Evolutionary conservation across 495 filamentous ascomycete species (phyloP), one percentile per base, ranked within the genome.

Genomic region (Penicillium canariense): DNA sequence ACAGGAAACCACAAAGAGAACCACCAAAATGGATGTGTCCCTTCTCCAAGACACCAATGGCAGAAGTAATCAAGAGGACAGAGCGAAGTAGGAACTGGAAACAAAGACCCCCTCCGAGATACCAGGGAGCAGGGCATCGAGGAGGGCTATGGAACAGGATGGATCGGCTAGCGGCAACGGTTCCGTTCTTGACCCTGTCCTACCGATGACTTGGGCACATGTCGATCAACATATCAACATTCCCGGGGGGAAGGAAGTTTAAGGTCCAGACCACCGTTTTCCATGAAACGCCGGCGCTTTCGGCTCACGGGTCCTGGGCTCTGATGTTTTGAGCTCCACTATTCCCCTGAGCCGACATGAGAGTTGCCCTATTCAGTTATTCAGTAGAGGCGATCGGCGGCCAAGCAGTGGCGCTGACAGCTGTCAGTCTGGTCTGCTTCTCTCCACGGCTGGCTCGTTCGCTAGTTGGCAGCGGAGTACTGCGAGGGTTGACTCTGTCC

Each of bases 371-470:
- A 42, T 58, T 23, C 38, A 31, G 53, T 17, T 28, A 42, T 58
- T 23, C 38, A 31, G 53, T 17, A 30, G 5, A 25, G 20, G 12
- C 22, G 59, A 65, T 60, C 52, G 49, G 34, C 54, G 31, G 47
- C 23, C 32, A 50, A 11, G 12, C 38, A n/a, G n/a, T n/a, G n/a
- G n/a, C n/a, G n/a, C n/a, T n/a, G n/a, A n/a, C n/a, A n/a, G n/a
- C n/a, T n/a, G n/a, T n/a, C n/a, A n/a, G n/a, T n/a, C n/a, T n/a
- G n/a, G n/a, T n/a, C n/a, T n/a, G n/a, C n/a, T n/a, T n/a, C n/a
- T n/a, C n/a, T n/a, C n/a, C n/a, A n/a, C n/a, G n/a, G n/a, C n/a
- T n/a, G n/a, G n/a, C n/a, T n/a, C n/a, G n/a, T n/a, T n/a, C 28
- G 43, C 30, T 26, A 46, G 43, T 3, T 5, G 23, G 27, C 20